Base-by-base conservation (phyloP, 257 asterid genomes). In the Solanum dulcamara region DNA sequence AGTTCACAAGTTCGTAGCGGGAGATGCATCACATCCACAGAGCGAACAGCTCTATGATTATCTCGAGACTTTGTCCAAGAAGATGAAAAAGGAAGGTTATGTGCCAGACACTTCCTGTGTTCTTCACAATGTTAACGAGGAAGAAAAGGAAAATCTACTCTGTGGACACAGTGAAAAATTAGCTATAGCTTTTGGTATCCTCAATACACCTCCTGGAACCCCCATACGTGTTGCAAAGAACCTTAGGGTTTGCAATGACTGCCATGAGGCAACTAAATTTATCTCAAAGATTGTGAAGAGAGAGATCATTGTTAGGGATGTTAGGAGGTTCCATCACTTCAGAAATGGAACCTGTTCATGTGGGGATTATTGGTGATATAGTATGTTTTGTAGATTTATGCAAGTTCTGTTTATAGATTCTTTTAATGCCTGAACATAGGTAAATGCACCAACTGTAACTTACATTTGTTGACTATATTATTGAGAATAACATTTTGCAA, bases 141-240 rank as follows among this genome's bases (percentile, higher is more conserved):
- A 85, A 28, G 95, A 94, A 83, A 94, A 96, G 90, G 98, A 96
- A 89, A 92, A 84, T 75, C 84, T 92, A 7, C 85, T 96, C 32
- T 94, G 98, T 38, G 97, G 99, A 85, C 99, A 96, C 81, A 94
- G 98, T 37, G 99, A 96, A 90, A 89, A 94, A 62, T 80, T 96
- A 89, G 98, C 98, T 10, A 94, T 96, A 53, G 98, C 97, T 28
- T 96, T 92, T 64, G 99, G 99, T 53, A 88, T 96, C 32, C 91
- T 96, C 10, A 94, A 96, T 84, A 89, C 93, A 30, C 90, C 96
- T 33, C 96, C 93, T 0, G 95, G 97, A 37, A 88, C 92, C 2
- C 89, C 93, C 5, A 89, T 96, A 85, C 90, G 99, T 35, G 91
- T 96, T 59, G 93, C 95, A 22, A 94, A 96, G 93, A 96, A 94